Base-by-base conservation (phyloP, 2,329 filamentous ascomycete species). In the Cladosporium sp. region DNA sequence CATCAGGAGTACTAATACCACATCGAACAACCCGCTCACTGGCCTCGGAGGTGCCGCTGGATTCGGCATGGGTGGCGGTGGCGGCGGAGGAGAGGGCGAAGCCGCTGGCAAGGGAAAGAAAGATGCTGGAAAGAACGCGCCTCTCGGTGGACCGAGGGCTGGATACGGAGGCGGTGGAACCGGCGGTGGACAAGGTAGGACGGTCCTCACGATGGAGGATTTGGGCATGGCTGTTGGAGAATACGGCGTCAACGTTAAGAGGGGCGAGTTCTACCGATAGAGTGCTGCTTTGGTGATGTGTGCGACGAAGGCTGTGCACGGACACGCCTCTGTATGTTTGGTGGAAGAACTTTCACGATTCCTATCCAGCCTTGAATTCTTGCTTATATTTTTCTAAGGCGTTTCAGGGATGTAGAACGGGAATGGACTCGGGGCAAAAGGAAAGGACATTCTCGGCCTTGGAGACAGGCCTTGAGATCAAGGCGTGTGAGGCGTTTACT, bases 191-290 rank as follows among this genome's bases (percentile, higher is more conserved):
- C 89, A 95, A 74, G 95, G 95, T 58, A 80, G 90, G 58, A 96
- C 93, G 14, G 92, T 98, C 52, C 77, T 98, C 57, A 97, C 93
- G 1, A 97, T 98, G 93, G 93, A 98, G 73, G 93, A 98, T 70
- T 71, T 98, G 63, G 93, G 93, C 13, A 97, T 97, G 90, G 93
- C 93, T 1, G 92, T 97, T 31, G 88, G 88, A 32, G 93, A 98
- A 76, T 98, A 97, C 68, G 93, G 93, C 1, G 90, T 98, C 49
- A 98, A 95, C 68, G 87, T 97, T 49, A 97, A 95, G 82, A 81
- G 93, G 59, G 91, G 92, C 66, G 93, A 98, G 74, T 98, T 97
- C 68, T 98, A 98, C 70, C 81, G 91, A 63, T 96, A 69, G 76
- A 38, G n/a, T 13, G 35, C 22, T 28, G 5, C 7, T 28, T 28